phyloP scores from a whole-genome alignment of 495 filamentous ascomycete species.

The Cudoniella acicularis region DNA sequence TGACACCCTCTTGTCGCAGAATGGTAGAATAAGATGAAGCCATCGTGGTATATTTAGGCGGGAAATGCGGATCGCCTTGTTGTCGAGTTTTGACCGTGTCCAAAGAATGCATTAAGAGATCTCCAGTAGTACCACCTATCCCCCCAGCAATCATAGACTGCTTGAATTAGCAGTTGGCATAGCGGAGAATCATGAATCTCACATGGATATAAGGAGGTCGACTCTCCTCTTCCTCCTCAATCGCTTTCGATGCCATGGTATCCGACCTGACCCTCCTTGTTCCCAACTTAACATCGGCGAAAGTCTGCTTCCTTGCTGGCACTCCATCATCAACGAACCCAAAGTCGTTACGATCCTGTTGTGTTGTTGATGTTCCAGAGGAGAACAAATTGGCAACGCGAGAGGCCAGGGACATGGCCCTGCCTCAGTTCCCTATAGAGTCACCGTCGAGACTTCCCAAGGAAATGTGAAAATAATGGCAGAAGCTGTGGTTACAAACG shows the following conservation, averaged over 20 bases:
- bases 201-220: slow-evolving; percentile 62
- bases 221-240: slow-evolving; percentile 49
- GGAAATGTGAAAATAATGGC: not conserved
- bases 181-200: slow-evolving; percentile 27
- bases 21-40: slow-evolving; percentile 88
- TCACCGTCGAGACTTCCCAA: slow-evolving; percentile 14
- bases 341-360: slow-evolving; percentile 15
- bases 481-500: not conserved
- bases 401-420: slow-evolving; percentile 46
- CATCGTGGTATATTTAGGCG: slow-evolving; percentile 86
- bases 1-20: slow-evolving; percentile 83
- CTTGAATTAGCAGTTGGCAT: slow-evolving; percentile 22
- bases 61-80: slow-evolving; percentile 89
- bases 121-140: slow-evolving; percentile 83
- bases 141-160: slow-evolving; percentile 95
- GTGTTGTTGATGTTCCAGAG: slow-evolving; percentile 24
- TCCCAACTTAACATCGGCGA: slow-evolving; percentile 16
- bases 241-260: slow-evolving; percentile 33
- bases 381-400: slow-evolving; percentile 41
- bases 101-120: slow-evolving; percentile 98
- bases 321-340: slow-evolving; percentile 29
- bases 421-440: slow-evolving; percentile 22
- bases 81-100: slow-evolving; percentile 99
- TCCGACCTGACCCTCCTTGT: slow-evolving; percentile 16
- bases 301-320: slow-evolving; percentile 19